A percentile compares a stretch with the other conserved stretches of the same genome.
Evolutionary conservation across 1,284 basidiomycete species (phyloP).

Genomic region (Hymenochaete sp.): DNA sequence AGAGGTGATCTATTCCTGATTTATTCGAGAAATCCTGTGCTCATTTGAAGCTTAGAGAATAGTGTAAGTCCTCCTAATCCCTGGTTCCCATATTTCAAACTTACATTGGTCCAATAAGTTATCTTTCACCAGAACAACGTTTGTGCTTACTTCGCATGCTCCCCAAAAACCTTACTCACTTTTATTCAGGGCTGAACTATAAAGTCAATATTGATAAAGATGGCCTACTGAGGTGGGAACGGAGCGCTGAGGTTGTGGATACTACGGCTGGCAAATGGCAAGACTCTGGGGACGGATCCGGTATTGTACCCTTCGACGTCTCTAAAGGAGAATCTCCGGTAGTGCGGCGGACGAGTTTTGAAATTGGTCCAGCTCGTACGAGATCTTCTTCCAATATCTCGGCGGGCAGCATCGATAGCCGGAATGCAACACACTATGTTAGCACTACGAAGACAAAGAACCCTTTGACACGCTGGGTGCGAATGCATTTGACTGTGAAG

Average conservation of each 20-base stretch:
- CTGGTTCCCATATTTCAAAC: background rate
- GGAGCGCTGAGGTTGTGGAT: constrained; percentile 55
- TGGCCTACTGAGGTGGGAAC: constrained; percentile 67
- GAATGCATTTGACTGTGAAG: constrained; percentile 7
- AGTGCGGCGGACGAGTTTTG: constrained; percentile 24
- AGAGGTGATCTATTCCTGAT: constrained; percentile 36
- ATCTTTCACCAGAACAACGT: constrained; percentile 63
- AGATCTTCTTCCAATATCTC: constrained; percentile 19
- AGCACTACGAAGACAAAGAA: constrained; percentile 29
- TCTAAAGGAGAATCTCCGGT: constrained; percentile 17
- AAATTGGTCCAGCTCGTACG: constrained; percentile 12
- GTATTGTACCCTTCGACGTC: constrained; percentile 42
- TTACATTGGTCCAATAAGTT: constrained; percentile 33
- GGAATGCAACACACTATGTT: constrained; percentile 45
- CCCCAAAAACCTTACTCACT: background rate
- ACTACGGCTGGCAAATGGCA: constrained; percentile 56
- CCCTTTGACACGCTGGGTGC: constrained; percentile 19
- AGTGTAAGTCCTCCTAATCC: constrained; percentile 22
- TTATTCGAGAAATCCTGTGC: background rate
- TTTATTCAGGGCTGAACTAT: constrained; percentile 49
- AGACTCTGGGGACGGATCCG: constrained; percentile 48
- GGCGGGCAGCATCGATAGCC: constrained; percentile 25
- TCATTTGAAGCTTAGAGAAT: constrained; percentile 28
- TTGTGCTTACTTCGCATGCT: constrained; percentile 17
- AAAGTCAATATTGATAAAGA: constrained; percentile 52